A percentile compares a stretch with the other conserved stretches of the same genome.
Evolutionary conservation across 2,329 filamentous ascomycete species (phyloP).

Genomic region (Colletotrichum viniferum): DNA sequence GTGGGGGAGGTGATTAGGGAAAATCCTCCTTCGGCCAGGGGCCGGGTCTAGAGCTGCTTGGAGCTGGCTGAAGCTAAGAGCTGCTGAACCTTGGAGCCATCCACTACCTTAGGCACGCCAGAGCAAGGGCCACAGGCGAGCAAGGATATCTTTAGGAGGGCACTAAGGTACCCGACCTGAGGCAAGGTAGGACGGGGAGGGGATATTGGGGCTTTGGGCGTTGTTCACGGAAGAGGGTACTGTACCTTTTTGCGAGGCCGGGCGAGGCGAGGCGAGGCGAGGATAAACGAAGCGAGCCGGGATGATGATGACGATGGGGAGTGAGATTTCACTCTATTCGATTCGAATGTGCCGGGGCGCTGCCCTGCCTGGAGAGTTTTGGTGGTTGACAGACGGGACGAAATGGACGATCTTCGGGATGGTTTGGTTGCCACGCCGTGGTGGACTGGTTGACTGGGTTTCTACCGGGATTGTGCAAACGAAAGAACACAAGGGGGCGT

Average conservation of each 20-base stretch:
- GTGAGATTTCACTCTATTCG: background rate
- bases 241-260: background rate
- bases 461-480: background rate
- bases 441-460: background rate
- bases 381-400: background rate
- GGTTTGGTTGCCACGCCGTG: background rate
- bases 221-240: background rate
- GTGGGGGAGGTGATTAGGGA: slow-evolving; percentile 9
- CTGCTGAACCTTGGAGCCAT: background rate
- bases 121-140: background rate
- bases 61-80: background rate
- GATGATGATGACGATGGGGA: background rate
- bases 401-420: background rate
- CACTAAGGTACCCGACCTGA: background rate
- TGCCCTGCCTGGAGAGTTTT: background rate
- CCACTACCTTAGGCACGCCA: background rate
- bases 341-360: background rate
- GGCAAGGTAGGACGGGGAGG: background rate
- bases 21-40: background rate
- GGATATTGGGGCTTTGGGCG: background rate
- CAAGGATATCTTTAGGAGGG: background rate
- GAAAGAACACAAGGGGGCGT: background rate
- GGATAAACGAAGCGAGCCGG: background rate
- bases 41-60: background rate
- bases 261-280: background rate